phyloP scores from a whole-genome alignment of 2,329 filamentous ascomycete genomes.

The Aspergillus costaricaensis region DNA sequence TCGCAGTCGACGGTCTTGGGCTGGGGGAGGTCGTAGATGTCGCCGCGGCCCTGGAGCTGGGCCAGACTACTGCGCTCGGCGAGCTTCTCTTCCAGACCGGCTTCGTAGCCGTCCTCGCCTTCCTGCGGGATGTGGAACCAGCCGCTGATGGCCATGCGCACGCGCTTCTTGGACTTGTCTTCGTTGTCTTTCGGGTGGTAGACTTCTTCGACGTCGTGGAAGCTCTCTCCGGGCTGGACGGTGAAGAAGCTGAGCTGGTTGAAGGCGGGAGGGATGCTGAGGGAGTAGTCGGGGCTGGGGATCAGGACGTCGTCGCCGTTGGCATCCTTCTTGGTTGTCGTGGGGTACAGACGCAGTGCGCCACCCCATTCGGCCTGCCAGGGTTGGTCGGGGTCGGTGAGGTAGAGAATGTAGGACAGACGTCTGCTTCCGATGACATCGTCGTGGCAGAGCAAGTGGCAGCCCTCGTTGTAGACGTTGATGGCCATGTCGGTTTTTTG shows the following conservation, averaged over 20 bases:
- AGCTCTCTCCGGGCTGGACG: slow-evolving; percentile 96
- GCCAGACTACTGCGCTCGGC: slow-evolving; percentile 87
- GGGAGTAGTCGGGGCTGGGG: slow-evolving; percentile 73
- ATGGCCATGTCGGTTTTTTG: slow-evolving; percentile 99
- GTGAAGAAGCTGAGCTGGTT: slow-evolving; percentile 98
- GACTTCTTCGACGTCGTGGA: slow-evolving; percentile 98
- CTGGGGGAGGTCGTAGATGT: slow-evolving; percentile 82
- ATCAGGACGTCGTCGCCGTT: slow-evolving; percentile 76
- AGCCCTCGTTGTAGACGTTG: slow-evolving; percentile 96
- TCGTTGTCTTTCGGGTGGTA: slow-evolving; percentile 68
- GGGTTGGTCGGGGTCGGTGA: slow-evolving; percentile 85
- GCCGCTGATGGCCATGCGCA: slow-evolving; percentile 96
- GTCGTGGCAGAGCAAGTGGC: slow-evolving; percentile 93
- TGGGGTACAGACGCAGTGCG: slow-evolving; percentile 83
- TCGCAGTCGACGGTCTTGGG: slow-evolving; percentile 55
- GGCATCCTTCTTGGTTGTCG: slow-evolving; percentile 63
- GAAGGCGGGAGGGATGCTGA: slow-evolving; percentile 90
- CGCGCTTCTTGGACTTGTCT: slow-evolving; percentile 61
- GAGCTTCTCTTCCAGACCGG: slow-evolving; percentile 84
- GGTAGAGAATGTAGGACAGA: slow-evolving; percentile 95
- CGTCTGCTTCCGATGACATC: slow-evolving; percentile 97
- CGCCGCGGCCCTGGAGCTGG: slow-evolving; percentile 88
- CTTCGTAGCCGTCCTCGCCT: slow-evolving; percentile 87
- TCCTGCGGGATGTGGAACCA: slow-evolving; percentile 98
- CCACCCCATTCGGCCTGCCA: slow-evolving; percentile 95